Percentiles rank a stretch among this genome's conserved stretches.
These are phyloP conservation scores for Flaveria brownii DNA, from an alignment of 129 eudicot species.

Conservation along the genomic window DNA sequence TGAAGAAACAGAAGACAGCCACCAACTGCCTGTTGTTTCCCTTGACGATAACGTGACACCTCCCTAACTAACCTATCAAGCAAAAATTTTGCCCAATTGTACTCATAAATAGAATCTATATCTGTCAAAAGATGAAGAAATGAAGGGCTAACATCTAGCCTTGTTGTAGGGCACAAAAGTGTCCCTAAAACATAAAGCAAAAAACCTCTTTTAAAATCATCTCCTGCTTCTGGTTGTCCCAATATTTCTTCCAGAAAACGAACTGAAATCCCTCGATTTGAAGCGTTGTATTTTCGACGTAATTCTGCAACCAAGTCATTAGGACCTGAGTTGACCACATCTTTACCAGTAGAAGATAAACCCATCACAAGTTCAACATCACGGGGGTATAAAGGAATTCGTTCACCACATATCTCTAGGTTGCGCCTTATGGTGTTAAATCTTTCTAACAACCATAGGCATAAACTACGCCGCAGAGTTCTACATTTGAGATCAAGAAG, in stretches of 20 bases:
- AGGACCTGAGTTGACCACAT: conserved; percentile 70
- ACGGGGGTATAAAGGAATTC: conserved; percentile 63
- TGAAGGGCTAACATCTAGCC: conserved; percentile 83
- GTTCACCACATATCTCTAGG: conserved; percentile 70
- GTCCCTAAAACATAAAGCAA: conserved; percentile 79
- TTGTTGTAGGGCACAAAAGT: conserved; percentile 79
- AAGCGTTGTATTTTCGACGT: conserved; percentile 65
- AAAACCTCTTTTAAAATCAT: conserved; percentile 75
- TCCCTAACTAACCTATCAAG: too few species aligned
- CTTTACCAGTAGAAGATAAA: conserved; percentile 71
- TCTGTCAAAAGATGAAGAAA: conserved; percentile 70
- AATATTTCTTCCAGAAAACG: too few species aligned
- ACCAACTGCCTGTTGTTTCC: conserved; percentile 87
- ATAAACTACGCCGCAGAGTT: conserved; percentile 68
- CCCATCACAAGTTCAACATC: conserved; percentile 92
- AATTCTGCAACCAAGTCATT: conserved; percentile 65
- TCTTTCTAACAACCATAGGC: too few species aligned
- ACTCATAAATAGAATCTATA: too few species aligned
- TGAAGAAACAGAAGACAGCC: conserved; percentile 87
- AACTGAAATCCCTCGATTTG: too few species aligned
- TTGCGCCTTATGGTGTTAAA: conserved; percentile 71
- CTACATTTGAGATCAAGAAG: conserved; percentile 75
- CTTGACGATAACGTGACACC: too few species aligned
- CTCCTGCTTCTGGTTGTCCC: conserved; percentile 82
- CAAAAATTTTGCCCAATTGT: conserved; percentile 86